Base-by-base conservation (phyloP, 495 filamentous ascomycete genomes). In the Bryoglossum gracile region DNA sequence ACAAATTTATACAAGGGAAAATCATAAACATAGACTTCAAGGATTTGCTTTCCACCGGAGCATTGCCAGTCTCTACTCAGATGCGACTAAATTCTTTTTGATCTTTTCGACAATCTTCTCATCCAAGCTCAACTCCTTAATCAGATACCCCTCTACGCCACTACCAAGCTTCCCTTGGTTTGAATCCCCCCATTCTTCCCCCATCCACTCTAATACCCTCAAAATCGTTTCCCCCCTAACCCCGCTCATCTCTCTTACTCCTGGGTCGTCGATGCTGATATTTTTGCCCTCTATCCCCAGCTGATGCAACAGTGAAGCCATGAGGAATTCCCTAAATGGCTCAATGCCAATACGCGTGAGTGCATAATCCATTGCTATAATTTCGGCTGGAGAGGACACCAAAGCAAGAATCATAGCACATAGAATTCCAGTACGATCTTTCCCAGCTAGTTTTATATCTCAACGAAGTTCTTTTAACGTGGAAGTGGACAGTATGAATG, bases 361-460 rank as follows among this genome's bases (percentile, higher is more conserved):
- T 46, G 71, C 53, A 52, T 72, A 84, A 55, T 83, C 80, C 21
- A 71, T 51, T 25, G 61, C 55, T 22, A 82, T 67, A 8, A 61
- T 61, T 3, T 77, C 67, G 4, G 62, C 44, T 4, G 68, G 55
- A 25, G 65, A 65, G 8, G 71, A 74, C 8, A 76, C 73, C 0
- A 85, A 61, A 10, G 66, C 63, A 10, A 80, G 56, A 8, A 85
- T 61, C 1, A 85, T 49, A 4, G 75, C 77, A 1, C 75, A 65
- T 2, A 82, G 53, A 0, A 83, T 72, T 3, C 81, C 80, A 0
- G 81, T 82, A 11, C 81, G 69, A 53, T 83, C 79, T 55, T 81
- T 76, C 2, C 80, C 80, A 14, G 78, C 78, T 76, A 32, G 8
- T 41, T n/a, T 2, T 8, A 24, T 14, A 22, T 0, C 1, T 23